Evolutionary conservation across 2,329 filamentous ascomycete genomes (phyloP).

Genomic region (Colletotrichum cordylinicola): DNA sequence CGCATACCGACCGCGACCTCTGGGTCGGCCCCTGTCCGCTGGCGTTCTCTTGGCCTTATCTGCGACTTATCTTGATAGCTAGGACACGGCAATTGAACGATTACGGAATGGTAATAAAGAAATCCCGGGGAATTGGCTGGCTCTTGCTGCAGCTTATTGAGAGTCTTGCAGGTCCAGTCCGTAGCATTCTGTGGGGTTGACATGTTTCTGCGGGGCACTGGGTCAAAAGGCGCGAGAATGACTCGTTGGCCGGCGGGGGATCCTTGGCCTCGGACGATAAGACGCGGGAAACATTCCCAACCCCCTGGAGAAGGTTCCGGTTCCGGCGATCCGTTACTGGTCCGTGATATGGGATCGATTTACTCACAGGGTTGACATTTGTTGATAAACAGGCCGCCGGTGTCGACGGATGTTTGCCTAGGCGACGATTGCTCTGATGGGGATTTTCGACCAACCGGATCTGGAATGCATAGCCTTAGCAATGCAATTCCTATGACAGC

Average conservation of each 20-base stretch:
- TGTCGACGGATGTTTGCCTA: neutral
- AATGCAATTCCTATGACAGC: neutral
- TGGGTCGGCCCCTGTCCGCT: neutral
- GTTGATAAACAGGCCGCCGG: neutral
- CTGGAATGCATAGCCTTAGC: neutral
- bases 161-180: neutral
- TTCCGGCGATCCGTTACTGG: constrained; percentile 11
- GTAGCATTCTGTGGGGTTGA: constrained; percentile 1
- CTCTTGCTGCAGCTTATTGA: neutral
- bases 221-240: neutral
- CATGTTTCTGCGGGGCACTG: constrained; percentile 3
- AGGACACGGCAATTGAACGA: neutral
- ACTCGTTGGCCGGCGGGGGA: neutral
- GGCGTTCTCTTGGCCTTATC: neutral
- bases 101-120: neutral
- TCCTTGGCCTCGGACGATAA: constrained; percentile 1
- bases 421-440: neutral
- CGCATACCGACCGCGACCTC: neutral
- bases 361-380: neutral
- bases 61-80: neutral
- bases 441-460: neutral
- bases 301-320: constrained; percentile 7
- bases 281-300: constrained; percentile 6
- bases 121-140: neutral
- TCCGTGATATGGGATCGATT: neutral